Evolutionary conservation across 2,329 filamentous ascomycete species (phyloP), one percentile per base, ranked within the genome.

Genomic region (Ascosphaera apis): DNA sequence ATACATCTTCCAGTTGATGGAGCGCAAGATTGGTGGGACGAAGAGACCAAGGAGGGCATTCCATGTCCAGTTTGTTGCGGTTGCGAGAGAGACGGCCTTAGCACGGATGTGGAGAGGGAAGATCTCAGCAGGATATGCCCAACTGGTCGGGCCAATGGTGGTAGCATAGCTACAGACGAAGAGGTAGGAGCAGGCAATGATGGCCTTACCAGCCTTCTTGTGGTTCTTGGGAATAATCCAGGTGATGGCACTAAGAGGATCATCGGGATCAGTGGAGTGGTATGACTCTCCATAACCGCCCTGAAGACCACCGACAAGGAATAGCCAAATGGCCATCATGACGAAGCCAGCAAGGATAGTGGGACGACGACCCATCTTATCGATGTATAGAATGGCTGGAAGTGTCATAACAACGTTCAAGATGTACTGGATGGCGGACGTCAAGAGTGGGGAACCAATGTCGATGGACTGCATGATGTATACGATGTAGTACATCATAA

Each of bases 331-430:
- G n/a, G 42, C 53, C 40, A 50, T 50, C 75, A 81, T 80, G 33
- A 76, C 55, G 16, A 66, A 54, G 4, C 76, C 76, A 17, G 71
- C 48, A n/a, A 81, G 58, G 25, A 81, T 60, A 3, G 74, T 68
- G 1, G 60, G 60, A 31, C 76, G 77, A 42, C 79, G 77, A 33
- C 80, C 80, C 71, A 75, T 80, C 37, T 64, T 62, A 45, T 88
- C 79, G 45, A 84, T 67, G 58, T 62, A 84, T 38, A 84, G 54
- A 16, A 86, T 63, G 1, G 78, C 78, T 0, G 77, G 76, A 2
- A 84, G 51, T 0, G 80, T 86, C 72, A 81, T 79, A 36, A 73
- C 40, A 1, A 86, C 78, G 51, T 84, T 84, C 60, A 86, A 80
- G 45, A 83, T 63, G 50, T 78, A 80, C 48, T 79, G 71, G 42